Conservation (phyloP, 345 rosid species). For the Ceriops tagal region DNA sequence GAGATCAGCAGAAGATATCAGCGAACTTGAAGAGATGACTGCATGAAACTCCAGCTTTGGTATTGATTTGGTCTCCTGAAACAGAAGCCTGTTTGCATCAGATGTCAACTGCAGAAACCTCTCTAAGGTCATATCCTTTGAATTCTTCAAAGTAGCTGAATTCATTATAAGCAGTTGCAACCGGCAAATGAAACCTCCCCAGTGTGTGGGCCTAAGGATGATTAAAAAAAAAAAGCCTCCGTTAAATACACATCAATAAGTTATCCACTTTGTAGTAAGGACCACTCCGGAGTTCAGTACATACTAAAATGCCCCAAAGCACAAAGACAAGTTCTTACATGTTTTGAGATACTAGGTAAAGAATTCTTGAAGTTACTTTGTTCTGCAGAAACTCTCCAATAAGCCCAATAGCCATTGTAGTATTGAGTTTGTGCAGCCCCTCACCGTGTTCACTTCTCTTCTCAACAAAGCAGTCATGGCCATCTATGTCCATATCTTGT, state of each 20-base stretch:
- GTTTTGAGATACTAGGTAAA: slow-evolving; percentile 69
- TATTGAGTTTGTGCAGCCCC: slow-evolving; percentile 54
- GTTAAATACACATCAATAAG: slow-evolving; percentile 1
- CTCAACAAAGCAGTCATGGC: slow-evolving; percentile 37
- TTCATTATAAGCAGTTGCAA: slow-evolving; percentile 54
- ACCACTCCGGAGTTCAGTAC: slow-evolving; percentile 4
- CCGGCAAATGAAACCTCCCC: slow-evolving; percentile 67
- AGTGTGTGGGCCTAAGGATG: slow-evolving; percentile 59
- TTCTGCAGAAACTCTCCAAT: slow-evolving; percentile 69
- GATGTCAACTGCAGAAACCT: slow-evolving; percentile 55
- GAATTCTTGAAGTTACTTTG: slow-evolving; percentile 69
- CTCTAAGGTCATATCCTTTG: slow-evolving; percentile 54
- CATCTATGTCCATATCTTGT: slow-evolving; percentile 64
- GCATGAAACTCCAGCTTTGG: slow-evolving; percentile 54
- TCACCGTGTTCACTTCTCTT: slow-evolving; percentile 53
- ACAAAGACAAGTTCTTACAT: slow-evolving; percentile 48
- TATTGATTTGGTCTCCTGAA: slow-evolving; percentile 45
- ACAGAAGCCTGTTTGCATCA: slow-evolving; percentile 40
- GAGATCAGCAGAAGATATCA: slow-evolving; percentile 56
- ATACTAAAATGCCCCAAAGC: not conserved
- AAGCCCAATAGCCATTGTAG: slow-evolving; percentile 69
- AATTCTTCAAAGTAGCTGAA: slow-evolving; percentile 60
- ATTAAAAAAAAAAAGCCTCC: not conserved
- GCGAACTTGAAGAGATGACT: slow-evolving; percentile 51
- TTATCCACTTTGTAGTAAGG: slow-evolving; percentile 2